Conservation (phyloP, 352 stramenopile species). For the Pythium apleroticum region DNA sequence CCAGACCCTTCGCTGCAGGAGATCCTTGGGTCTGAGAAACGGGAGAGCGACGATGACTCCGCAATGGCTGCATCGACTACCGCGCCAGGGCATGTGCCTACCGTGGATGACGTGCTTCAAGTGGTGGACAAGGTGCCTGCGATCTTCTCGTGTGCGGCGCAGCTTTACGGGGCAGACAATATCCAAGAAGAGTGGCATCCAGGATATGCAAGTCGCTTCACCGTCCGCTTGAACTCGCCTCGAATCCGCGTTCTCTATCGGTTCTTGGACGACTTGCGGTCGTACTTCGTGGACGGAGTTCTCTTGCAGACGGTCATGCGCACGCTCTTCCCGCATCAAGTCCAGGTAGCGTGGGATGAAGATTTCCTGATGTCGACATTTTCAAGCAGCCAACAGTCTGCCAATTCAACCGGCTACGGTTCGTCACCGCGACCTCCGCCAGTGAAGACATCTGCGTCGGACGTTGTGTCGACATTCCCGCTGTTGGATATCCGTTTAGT, state of each 20-base stretch:
- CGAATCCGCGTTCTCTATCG: conserved; percentile 82
- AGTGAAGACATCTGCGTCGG: conserved; percentile 28
- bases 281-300: conserved; percentile 70
- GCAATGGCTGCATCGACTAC: not conserved
- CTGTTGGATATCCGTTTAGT: conserved; percentile 66
- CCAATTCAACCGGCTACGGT: conserved; percentile 14
- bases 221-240: conserved; percentile 71
- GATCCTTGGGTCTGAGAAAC: conserved; percentile 26
- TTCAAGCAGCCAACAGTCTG: conserved; percentile 12
- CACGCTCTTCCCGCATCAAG: conserved; percentile 61
- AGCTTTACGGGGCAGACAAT: conserved; percentile 71
- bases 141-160: conserved; percentile 73
- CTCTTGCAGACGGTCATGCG: conserved; percentile 58
- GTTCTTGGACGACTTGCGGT: conserved; percentile 77
- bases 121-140: conserved; percentile 55
- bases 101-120: conserved; percentile 54
- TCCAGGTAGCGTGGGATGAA: conserved; percentile 68
- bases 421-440: conserved; percentile 17
- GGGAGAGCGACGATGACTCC: not conserved
- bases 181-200: conserved; percentile 85
- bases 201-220: conserved; percentile 74
- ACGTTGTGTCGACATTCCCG: conserved; percentile 84
- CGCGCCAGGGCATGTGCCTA: conserved; percentile 48
- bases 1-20: conserved; percentile 61
- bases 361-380: conserved; percentile 63